A percentile compares a stretch with the other conserved stretches of the same genome.
Conservation (phyloP, 192 early-diverging fungal species). For the Dissophora globulifera region DNA sequence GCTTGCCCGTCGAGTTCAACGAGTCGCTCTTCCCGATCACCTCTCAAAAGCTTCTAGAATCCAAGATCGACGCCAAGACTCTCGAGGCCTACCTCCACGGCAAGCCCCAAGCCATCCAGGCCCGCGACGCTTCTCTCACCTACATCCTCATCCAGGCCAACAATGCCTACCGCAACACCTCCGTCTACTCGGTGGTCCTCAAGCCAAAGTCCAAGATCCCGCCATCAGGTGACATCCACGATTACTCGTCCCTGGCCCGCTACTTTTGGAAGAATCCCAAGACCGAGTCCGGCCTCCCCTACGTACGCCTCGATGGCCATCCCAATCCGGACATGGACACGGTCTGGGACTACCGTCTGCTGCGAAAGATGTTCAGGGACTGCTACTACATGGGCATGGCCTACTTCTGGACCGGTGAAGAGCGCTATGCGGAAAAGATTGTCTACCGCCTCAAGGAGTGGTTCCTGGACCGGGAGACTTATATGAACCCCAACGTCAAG, state of each 20-base stretch:
- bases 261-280: conserved; percentile 66
- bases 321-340: conserved; percentile 63
- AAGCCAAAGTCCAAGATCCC: conserved; percentile 54
- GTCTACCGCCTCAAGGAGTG: conserved; percentile 57
- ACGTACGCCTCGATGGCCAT: conserved; percentile 59
- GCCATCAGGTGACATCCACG: conserved; percentile 62
- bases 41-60: conserved; percentile 19
- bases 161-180: conserved; percentile 46
- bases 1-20: conserved; percentile 23
- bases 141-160: conserved; percentile 45
- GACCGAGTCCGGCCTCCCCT: conserved; percentile 54
- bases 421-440: conserved; percentile 60
- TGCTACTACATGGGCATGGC: conserved; percentile 58
- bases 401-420: conserved; percentile 64
- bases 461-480: conserved; percentile 63
- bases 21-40: conserved; percentile 15
- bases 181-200: conserved; percentile 62
- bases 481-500: conserved; percentile 73
- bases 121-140: conserved; percentile 12
- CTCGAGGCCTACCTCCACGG: conserved; percentile 16
- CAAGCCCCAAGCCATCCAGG: not conserved
- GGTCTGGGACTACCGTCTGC: conserved; percentile 53
- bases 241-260: conserved; percentile 66
- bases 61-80: conserved; percentile 10
- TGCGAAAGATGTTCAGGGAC: conserved; percentile 54